Conservation (phyloP, 371 early-diverging fungal species). For the Syncephalis fuscata region DNA sequence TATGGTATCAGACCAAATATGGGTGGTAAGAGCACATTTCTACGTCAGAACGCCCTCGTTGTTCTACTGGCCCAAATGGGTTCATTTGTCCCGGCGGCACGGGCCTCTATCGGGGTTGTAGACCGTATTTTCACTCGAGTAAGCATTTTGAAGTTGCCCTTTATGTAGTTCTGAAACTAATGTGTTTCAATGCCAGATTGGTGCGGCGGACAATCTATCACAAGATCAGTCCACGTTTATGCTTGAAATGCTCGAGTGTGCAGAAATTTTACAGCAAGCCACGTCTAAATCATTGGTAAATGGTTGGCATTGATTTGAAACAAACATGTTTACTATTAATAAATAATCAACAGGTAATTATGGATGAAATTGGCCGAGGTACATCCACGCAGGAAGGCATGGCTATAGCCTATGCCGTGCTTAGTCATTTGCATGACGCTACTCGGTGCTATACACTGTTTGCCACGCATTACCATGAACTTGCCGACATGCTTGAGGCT, state of each 20-base stretch:
- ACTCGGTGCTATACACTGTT: slow-evolving; percentile 42
- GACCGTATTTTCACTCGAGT: slow-evolving; percentile 77
- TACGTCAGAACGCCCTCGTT: slow-evolving; percentile 49
- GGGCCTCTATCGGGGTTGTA: slow-evolving; percentile 68
- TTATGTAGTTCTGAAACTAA: background rate
- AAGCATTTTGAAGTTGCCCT: slow-evolving; percentile 13
- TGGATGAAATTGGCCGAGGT: slow-evolving; percentile 99
- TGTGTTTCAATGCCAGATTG: slow-evolving; percentile 17
- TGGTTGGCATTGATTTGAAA: background rate
- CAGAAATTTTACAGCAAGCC: slow-evolving; percentile 69
- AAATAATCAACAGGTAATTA: slow-evolving; percentile 49
- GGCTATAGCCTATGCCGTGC: slow-evolving; percentile 77
- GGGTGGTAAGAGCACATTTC: slow-evolving; percentile 92
- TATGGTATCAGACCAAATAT: slow-evolving; percentile 63
- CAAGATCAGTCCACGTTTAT: slow-evolving; percentile 93
- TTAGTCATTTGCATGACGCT: slow-evolving; percentile 49
- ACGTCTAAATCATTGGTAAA: slow-evolving; percentile 60
- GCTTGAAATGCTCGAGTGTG: slow-evolving; percentile 97
- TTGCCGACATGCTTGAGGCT: slow-evolving; percentile 24
- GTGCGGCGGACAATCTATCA: slow-evolving; percentile 49
- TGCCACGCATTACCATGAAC: slow-evolving; percentile 94
- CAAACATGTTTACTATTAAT: slow-evolving; percentile 46
- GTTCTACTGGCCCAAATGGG: slow-evolving; percentile 90
- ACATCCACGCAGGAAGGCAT: slow-evolving; percentile 89
- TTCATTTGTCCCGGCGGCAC: slow-evolving; percentile 77